Base-by-base conservation (phyloP, 768 basidiomycete species). In the Chalciporus chontae region DNA sequence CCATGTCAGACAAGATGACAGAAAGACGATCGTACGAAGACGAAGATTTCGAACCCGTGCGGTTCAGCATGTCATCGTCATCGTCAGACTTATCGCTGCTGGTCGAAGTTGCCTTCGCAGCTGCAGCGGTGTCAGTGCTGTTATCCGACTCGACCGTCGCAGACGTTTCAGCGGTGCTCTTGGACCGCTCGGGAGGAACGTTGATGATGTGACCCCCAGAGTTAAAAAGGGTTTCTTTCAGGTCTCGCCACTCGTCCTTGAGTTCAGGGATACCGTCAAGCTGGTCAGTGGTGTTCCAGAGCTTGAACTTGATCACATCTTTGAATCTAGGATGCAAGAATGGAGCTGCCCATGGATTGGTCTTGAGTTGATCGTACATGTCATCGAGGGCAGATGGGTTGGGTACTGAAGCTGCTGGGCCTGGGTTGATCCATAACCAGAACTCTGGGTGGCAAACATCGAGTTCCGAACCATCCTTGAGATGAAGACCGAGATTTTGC, bases 261-360 rank as follows among this genome's bases (percentile, higher is more conserved):
- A 98, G 73, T 67, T 99, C 95, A 0, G 89, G 85, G 3, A 95
- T 75, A 31, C 88, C 88, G 59, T 98, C 95, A 42, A 98, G 74
- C 61, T 97, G 94, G 59, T 95, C 94, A 1, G 94, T 97, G 27
- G 95, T 97, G 66, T 98, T 98, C 95, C 95, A 99, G 56, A 97
- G 76, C 66, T 88, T 92, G 77, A 99, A 99, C 66, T 90, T 84
- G 65, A 99, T 87, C 38, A 92, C 81, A 53, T 93, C 89, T 61
- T 86, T 83, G 75, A 98, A 98, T 40, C 93, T 79, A 10, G 83
- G 85, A 67, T 98, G 92, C 26, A 99, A 73, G 76, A 99, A 94
- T 1, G 95, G 94, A 1, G 92, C 83, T 2, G 92, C 86, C 95
- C 95, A 99, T 1, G 94, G 91, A 64, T 89, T 98, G 13, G 76